Evolutionary conservation across 768 basidiomycete species (phyloP).

Genomic region (Podaxis rugospora): DNA sequence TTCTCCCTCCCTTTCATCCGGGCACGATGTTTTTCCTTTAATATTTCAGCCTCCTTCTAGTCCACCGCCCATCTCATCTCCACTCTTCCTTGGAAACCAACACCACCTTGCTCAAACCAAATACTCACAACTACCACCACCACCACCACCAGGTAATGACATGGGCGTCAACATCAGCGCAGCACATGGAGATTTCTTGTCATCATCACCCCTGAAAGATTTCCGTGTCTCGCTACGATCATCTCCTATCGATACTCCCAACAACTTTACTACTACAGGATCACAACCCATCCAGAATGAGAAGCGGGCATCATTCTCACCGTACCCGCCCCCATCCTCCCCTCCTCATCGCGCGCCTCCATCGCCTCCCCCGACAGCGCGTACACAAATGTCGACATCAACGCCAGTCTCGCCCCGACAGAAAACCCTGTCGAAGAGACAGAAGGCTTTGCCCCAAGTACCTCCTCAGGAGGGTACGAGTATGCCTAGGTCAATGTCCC

Average conservation of each 20-base stretch:
- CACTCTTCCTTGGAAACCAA: background rate
- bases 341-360: background rate
- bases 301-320: background rate
- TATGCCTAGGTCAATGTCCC: background rate
- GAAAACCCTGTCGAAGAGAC: background rate
- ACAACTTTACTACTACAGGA: background rate
- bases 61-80: conserved; percentile 10
- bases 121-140: background rate
- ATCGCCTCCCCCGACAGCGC: background rate
- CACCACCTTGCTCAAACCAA: background rate
- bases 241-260: background rate
- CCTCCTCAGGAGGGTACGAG: background rate
- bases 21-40: background rate
- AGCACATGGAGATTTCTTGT: background rate
- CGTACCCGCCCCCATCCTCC: background rate
- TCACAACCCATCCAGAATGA: background rate
- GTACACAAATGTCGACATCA: background rate
- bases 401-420: background rate
- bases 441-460: conserved; percentile 6
- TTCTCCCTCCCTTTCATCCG: background rate
- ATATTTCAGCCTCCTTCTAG: conserved; percentile 6
- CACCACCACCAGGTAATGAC: conserved; percentile 3
- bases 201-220: background rate
- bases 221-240: conserved; percentile 2
- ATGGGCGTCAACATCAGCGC: conserved; percentile 8